Evolutionary conservation across 2,329 filamentous ascomycete genomes (phyloP).

Genomic region (Monosporascus cannonballus): DNA sequence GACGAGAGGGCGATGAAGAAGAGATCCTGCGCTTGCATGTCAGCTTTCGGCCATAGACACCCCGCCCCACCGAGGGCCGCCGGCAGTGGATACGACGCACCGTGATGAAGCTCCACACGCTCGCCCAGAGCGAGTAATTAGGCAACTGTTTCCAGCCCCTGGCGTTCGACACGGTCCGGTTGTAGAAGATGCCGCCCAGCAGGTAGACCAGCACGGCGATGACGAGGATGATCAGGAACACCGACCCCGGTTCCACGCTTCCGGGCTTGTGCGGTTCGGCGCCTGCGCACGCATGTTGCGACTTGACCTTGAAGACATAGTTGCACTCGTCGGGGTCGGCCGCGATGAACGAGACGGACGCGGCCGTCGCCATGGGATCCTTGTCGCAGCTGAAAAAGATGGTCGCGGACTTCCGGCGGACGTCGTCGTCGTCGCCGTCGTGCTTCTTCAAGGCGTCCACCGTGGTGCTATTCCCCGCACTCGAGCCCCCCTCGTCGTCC

Average conservation of each 20-base stretch:
- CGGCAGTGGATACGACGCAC: slow-evolving; percentile 43
- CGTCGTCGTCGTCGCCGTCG: slow-evolving; percentile 25
- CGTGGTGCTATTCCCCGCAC: slow-evolving; percentile 9
- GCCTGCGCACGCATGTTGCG: slow-evolving; percentile 69
- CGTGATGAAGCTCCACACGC: slow-evolving; percentile 76
- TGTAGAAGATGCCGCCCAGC: slow-evolving; percentile 89
- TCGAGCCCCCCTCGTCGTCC: slow-evolving; percentile 22
- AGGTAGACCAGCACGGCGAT: slow-evolving; percentile 81
- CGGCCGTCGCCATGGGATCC: slow-evolving; percentile 62
- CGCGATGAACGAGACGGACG: slow-evolving; percentile 77
- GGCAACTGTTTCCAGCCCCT: slow-evolving; percentile 92
- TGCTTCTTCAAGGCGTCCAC: slow-evolving; percentile 17
- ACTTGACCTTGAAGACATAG: slow-evolving; percentile 93
- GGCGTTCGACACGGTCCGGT: slow-evolving; percentile 88
- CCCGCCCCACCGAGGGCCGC: no score
- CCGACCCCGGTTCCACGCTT: slow-evolving; percentile 61
- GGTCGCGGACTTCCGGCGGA: slow-evolving; percentile 68
- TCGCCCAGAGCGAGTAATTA: slow-evolving; percentile 89
- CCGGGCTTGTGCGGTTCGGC: slow-evolving; percentile 66
- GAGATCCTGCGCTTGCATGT: slow-evolving; percentile 44
- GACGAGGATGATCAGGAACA: slow-evolving; percentile 82
- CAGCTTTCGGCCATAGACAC: slow-evolving; percentile 1
- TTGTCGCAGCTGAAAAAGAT: slow-evolving; percentile 92
- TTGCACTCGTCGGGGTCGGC: slow-evolving; percentile 81
- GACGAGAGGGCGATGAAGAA: slow-evolving; percentile 64